Base-by-base conservation (phyloP, 176 grass and related monocot species). In the Otatea glauca region DNA sequence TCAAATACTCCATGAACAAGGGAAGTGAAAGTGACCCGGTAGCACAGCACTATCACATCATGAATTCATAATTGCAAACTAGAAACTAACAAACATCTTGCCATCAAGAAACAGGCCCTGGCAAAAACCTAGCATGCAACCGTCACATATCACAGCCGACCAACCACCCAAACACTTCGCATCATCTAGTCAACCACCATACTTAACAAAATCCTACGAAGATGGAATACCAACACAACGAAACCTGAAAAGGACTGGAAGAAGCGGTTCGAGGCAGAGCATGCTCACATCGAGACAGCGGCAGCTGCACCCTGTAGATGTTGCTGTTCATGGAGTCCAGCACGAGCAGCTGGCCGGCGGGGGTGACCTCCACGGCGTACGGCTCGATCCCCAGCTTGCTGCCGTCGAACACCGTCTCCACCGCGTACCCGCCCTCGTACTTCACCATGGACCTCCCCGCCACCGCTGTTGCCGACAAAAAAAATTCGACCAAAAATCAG, bases 281-380 rank as follows among this genome's bases (percentile, higher is more conserved):
- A 54, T 62, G 83, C 92, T 93, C 66, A 99, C 97, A 94, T 92
- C 75, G 91, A 4, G 97, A 99, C 15, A 99, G 23, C 3, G 97
- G 97, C 35, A 96, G 72, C 16, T 89, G 89, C 78, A 99, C 78
- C 78, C 88, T 92, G 86, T 94, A 91, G 87, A 99, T 63, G 81
- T 96, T 99, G 90, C 92, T 99, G 94, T 99, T 99, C 83, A 96
- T 88, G 15, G 97, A 99, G 91, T 99, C 97, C 25, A 99, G 86
- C 21, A 99, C 60, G 75, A 99, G 88, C 60, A 99, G 88, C 35
- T 99, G 90, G 83, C 93, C 93, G 66, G 61, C 84, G 45, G 91
- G 96, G 32, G 92, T 96, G 65, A 96, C 44, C 84, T 94, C 97
- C 16, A 96, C 92, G 43, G 84, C 80, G 81, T 94, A 83, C 27